Conservation (phyloP, 805 yeast genomes). For the Ogataea wickerhamii region DNA sequence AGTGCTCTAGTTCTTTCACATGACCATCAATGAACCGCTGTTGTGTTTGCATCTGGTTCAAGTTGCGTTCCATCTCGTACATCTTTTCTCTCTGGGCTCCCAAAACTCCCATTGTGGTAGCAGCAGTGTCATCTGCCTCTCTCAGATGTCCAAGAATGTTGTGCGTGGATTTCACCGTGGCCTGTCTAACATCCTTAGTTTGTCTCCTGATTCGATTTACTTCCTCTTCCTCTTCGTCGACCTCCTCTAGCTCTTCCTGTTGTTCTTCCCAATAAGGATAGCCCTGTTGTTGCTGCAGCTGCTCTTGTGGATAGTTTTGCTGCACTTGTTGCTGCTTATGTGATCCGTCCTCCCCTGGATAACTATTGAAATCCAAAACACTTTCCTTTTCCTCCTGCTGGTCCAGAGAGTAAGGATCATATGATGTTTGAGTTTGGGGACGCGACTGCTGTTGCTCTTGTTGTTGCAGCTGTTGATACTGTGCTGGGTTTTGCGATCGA, state of each 20-base stretch:
- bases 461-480: not conserved
- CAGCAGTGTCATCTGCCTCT: conserved; percentile 69
- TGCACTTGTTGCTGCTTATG: not conserved
- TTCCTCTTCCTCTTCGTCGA: conserved; percentile 86
- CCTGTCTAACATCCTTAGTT: conserved; percentile 62
- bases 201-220: conserved; percentile 79
- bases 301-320: not conserved
- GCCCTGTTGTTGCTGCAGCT: not conserved
- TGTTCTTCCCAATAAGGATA: conserved; percentile 10
- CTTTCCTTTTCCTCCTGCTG: conserved; percentile 8
- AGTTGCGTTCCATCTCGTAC: conserved; percentile 71
- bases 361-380: conserved; percentile 28
- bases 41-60: conserved; percentile 76
- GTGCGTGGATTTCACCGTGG: conserved; percentile 79
- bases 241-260: conserved; percentile 40
- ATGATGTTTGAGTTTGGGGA: conserved; percentile 6
- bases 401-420: conserved; percentile 26
- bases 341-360: conserved; percentile 18
- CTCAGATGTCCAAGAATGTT: conserved; percentile 72
- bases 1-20: conserved; percentile 71
- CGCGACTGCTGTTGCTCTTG: conserved; percentile 11
- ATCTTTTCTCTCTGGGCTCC: conserved; percentile 92
- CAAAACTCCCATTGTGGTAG: conserved; percentile 83
- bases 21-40: conserved; percentile 78
- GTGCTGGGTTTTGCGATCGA: not conserved